Evolutionary conservation across 768 basidiomycete species (phyloP).

Genomic region (Pleurotus eryngii): DNA sequence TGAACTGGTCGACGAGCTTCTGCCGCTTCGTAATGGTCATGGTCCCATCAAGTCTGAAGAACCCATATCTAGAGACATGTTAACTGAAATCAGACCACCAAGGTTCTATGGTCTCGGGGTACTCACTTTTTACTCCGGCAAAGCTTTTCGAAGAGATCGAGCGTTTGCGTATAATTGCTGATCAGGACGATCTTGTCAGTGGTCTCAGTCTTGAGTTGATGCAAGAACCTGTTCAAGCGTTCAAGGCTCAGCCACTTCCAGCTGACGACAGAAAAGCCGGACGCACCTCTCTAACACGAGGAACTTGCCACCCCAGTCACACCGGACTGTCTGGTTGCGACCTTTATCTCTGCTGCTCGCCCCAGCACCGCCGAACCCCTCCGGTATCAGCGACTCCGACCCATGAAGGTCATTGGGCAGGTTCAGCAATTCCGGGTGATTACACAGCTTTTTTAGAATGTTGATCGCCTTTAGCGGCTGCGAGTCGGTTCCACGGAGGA

Average conservation of each 20-base stretch:
- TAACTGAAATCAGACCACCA: too few species aligned
- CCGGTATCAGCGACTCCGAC: conserved; percentile 77
- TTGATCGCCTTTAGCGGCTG: conserved; percentile 97
- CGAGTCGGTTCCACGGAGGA: conserved; percentile 82
- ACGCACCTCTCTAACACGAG: conserved; percentile 83
- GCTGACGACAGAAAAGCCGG: not conserved
- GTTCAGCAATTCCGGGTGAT: conserved; percentile 88
- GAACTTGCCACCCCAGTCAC: conserved; percentile 91
- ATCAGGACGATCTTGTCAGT: conserved; percentile 96
- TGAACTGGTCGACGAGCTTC: conserved; percentile 95
- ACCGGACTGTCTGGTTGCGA: conserved; percentile 54
- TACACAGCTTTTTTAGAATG: conserved; percentile 91
- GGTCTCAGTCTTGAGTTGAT: conserved; percentile 76
- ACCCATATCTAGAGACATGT: too few species aligned
- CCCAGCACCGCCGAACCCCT: conserved; percentile 68
- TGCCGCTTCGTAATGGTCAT: conserved; percentile 91
- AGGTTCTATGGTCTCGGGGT: not conserved
- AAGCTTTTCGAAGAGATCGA: conserved; percentile 89
- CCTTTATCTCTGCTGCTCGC: conserved; percentile 37
- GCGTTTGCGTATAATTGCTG: conserved; percentile 94
- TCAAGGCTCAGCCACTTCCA: not conserved
- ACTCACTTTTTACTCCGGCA: conserved; percentile 80
- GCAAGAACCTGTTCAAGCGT: conserved; percentile 63
- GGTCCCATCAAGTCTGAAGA: conserved; percentile 90
- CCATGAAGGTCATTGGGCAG: conserved; percentile 82